Evolutionary conservation across 805 yeast species (phyloP).

Genomic region (Candida silvicultrix): DNA sequence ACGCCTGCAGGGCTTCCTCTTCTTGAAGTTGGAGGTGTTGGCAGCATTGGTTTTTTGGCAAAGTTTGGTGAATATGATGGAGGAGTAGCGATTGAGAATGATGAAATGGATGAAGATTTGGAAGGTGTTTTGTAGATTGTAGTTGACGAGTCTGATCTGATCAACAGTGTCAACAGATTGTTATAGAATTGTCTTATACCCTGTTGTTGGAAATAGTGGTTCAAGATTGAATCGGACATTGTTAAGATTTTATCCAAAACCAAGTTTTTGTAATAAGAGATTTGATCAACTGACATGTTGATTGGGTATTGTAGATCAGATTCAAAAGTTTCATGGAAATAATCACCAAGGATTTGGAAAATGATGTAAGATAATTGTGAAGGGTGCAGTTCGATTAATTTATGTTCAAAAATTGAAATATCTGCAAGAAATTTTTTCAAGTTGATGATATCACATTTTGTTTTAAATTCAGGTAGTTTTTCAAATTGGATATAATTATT

Average conservation of each 20-base stretch:
- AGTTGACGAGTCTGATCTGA: constrained; percentile 8
- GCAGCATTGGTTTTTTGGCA: constrained; percentile 1
- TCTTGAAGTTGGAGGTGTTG: constrained; percentile 23
- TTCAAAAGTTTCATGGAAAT: constrained; percentile 4
- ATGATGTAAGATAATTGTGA: constrained; percentile 20
- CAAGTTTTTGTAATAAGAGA: constrained; percentile 1
- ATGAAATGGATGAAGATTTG: constrained; percentile 2
- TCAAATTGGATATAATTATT: constrained; percentile 35
- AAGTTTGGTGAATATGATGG: neutral
- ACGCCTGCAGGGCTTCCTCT: constrained; percentile 21
- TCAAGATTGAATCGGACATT: constrained; percentile 3
- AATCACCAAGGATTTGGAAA: constrained; percentile 10
- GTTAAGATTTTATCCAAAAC: constrained; percentile 2
- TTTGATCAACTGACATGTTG: neutral
- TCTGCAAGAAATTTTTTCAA: constrained; percentile 46
- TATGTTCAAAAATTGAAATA: constrained; percentile 39
- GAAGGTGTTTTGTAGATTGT: neutral
- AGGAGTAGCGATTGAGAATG: constrained; percentile 2
- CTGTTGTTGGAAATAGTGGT: constrained; percentile 6
- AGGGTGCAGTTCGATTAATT: constrained; percentile 33
- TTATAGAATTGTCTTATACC: constrained; percentile 15
- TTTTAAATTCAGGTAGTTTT: constrained; percentile 4
- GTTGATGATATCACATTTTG: constrained; percentile 33
- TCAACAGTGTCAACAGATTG: constrained; percentile 6
- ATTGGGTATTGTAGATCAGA: constrained; percentile 12